Conservation (phyloP, 2,329 filamentous ascomycete species). For the Xylaria sp. region DNA sequence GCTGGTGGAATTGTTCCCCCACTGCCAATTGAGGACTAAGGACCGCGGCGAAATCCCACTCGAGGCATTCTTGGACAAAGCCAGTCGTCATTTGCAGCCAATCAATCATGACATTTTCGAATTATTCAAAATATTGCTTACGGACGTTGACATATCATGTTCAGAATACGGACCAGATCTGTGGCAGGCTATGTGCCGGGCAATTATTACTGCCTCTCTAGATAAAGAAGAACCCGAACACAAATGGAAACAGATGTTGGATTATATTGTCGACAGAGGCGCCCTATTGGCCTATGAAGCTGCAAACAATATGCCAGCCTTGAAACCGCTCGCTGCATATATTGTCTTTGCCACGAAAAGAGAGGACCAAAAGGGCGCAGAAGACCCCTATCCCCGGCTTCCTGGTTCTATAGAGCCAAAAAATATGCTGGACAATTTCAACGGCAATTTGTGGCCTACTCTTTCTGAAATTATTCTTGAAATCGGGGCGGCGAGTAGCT, state of each 20-base stretch:
- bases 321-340: not conserved
- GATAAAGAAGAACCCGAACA: not conserved
- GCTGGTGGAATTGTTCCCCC: conserved; percentile 7
- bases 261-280: not conserved
- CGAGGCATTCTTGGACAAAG: not conserved
- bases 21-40: not conserved
- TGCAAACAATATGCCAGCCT: not conserved
- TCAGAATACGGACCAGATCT: not conserved
- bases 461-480: not conserved
- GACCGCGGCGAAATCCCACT: not conserved
- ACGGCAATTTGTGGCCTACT: not conserved
- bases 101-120: not conserved
- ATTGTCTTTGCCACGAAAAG: not conserved
- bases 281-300: not conserved
- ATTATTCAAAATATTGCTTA: not conserved
- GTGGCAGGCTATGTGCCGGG: not conserved
- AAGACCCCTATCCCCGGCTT: not conserved
- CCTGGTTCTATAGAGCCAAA: not conserved
- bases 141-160: not conserved
- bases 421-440: not conserved
- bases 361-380: not conserved
- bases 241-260: not conserved
- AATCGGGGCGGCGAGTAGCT: not conserved
- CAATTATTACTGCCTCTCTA: not conserved
- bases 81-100: not conserved